Percentiles rank a stretch among this genome's conserved stretches.
Evolutionary conservation across 768 basidiomycete genomes (phyloP).

Genomic region (Xanthoconium stramineum): DNA sequence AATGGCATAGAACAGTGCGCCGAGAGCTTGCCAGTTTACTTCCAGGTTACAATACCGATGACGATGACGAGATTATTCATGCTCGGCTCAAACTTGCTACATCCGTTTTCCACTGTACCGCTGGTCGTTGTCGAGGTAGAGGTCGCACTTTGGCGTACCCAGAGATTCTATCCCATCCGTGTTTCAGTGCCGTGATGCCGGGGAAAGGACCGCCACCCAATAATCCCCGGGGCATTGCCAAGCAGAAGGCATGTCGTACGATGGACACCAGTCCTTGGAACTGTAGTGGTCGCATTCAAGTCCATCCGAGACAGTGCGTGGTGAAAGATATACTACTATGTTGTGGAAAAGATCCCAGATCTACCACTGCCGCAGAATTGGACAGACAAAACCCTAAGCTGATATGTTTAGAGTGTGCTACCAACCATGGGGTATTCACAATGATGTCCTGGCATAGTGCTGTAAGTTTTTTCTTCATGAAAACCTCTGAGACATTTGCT

Average conservation of each 20-base stretch:
- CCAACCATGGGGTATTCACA: slow-evolving; percentile 1
- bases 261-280: slow-evolving; percentile 26
- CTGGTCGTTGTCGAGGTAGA: slow-evolving; percentile 13
- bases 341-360: slow-evolving; percentile 25
- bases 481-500: neutral
- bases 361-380: slow-evolving; percentile 25
- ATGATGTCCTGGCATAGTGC: slow-evolving; percentile 26
- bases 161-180: slow-evolving; percentile 28
- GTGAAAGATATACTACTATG: slow-evolving; percentile 15
- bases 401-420: slow-evolving; percentile 17
- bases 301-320: slow-evolving; percentile 17
- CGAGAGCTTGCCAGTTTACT: slow-evolving; percentile 29
- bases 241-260: slow-evolving; percentile 19
- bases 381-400: slow-evolving; percentile 19
- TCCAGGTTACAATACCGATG: slow-evolving; percentile 15
- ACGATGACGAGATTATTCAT: slow-evolving; percentile 15
- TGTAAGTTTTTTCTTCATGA: slow-evolving; percentile 6
- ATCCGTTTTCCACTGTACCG: slow-evolving; percentile 25
- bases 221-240: slow-evolving; percentile 21
- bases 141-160: slow-evolving; percentile 20
- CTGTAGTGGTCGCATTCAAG: slow-evolving; percentile 17
- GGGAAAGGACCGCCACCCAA: slow-evolving; percentile 9
- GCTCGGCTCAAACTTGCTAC: slow-evolving; percentile 27
- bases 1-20: slow-evolving; percentile 26
- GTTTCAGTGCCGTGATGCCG: slow-evolving; percentile 17